A percentile compares a stretch with the other conserved stretches of the same genome.
phyloP scores from a whole-genome alignment of 2,329 filamentous ascomycete species.

The Amauroascus verrucosus region DNA sequence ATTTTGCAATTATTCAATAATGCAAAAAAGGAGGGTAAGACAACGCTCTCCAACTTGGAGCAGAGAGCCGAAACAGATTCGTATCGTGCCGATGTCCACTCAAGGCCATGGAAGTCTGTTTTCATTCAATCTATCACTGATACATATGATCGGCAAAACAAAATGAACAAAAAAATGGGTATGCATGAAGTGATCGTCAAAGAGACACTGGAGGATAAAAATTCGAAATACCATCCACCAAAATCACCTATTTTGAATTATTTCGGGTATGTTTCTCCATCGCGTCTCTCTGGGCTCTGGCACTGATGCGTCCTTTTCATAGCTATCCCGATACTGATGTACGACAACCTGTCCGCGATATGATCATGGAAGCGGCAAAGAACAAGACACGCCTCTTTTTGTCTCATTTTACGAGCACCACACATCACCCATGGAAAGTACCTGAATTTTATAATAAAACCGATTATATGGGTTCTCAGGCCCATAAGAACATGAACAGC shows the following conservation, averaged over 20 bases:
- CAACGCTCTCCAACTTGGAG: not conserved
- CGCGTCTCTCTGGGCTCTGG: not conserved
- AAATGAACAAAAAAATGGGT: constrained; percentile 28
- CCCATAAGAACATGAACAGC: constrained; percentile 31
- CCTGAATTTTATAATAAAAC: constrained; percentile 25
- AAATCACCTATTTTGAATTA: constrained; percentile 32
- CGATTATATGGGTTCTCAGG: constrained; percentile 20
- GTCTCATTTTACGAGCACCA: constrained; percentile 27
- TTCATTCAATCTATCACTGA: constrained; percentile 28
- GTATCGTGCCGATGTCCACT: constrained; percentile 15
- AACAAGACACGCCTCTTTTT: constrained; percentile 24
- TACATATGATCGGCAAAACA: constrained; percentile 22
- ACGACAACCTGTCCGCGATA: constrained; percentile 27
- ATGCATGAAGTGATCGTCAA: constrained; percentile 26
- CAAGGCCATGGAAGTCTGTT: constrained; percentile 24
- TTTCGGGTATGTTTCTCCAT: constrained; percentile 30
- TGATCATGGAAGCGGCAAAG: constrained; percentile 20
- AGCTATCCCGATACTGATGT: constrained; percentile 33
- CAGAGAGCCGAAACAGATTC: not conserved
- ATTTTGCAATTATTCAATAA: constrained; percentile 25
- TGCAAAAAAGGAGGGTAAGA: constrained; percentile 11
- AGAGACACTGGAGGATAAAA: constrained; percentile 22
- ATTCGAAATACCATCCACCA: constrained; percentile 27
- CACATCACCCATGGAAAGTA: constrained; percentile 37
- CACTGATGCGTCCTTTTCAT: constrained; percentile 6